Evolutionary conservation across 2,329 filamentous ascomycete genomes (phyloP).

Genomic region (Phialemoniopsis sp.): DNA sequence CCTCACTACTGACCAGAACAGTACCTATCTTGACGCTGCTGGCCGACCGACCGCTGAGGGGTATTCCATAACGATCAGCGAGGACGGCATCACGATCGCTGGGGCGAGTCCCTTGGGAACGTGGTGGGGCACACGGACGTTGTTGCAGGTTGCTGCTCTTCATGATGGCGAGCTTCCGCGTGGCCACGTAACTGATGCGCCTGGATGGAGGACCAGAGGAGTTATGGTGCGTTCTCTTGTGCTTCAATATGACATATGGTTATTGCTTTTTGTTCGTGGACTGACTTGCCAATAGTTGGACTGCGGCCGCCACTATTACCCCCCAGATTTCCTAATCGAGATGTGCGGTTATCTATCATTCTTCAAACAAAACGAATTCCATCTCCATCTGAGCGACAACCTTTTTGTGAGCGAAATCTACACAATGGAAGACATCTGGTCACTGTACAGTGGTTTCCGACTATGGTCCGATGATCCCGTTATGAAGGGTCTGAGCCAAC

Average conservation of each 20-base stretch:
- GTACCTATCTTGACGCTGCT: constrained; percentile 35
- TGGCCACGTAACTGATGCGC: constrained; percentile 42
- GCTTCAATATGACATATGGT: background rate
- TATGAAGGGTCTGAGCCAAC: constrained; percentile 43
- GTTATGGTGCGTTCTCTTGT: constrained; percentile 24
- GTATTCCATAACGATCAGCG: constrained; percentile 37
- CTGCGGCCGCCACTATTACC: constrained; percentile 51
- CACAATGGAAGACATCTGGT: constrained; percentile 36
- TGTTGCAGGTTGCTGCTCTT: constrained; percentile 46
- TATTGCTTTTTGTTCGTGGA: constrained; percentile 3
- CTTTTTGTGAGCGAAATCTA: constrained; percentile 46
- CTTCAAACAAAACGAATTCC: constrained; percentile 57
- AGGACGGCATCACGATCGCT: constrained; percentile 35
- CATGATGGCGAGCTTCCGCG: constrained; percentile 28
- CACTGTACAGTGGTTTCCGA: constrained; percentile 52
- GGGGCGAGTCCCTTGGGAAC: constrained; percentile 50
- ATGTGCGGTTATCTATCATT: constrained; percentile 57
- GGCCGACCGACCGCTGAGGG: constrained; percentile 43
- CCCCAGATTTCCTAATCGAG: constrained; percentile 48
- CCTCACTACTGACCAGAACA: constrained; percentile 37
- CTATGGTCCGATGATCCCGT: constrained; percentile 42
- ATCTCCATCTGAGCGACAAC: constrained; percentile 56
- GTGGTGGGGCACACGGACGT: constrained; percentile 54
- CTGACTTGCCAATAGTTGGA: constrained; percentile 34
- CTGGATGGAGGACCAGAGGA: constrained; percentile 45